These are phyloP conservation scores for Serpula lacrymans DNA, from an alignment of 768 basidiomycete species.

Conservation along the genomic window DNA sequence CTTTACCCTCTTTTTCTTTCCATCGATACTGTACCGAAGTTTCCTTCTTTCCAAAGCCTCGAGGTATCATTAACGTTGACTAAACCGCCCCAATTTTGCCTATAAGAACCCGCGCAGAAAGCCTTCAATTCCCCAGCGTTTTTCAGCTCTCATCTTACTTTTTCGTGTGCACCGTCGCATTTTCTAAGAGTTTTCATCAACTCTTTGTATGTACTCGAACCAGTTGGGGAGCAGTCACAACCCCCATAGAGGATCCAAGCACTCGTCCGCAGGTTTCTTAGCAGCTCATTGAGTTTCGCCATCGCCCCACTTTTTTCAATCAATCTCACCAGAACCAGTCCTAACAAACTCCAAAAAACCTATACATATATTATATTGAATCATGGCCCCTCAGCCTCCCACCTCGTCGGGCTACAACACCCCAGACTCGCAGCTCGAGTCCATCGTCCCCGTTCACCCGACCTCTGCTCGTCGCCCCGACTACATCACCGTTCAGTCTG, in stretches of 20 bases:
- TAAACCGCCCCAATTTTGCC: slow-evolving; percentile 18
- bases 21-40: slow-evolving; percentile 6
- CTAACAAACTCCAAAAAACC: slow-evolving; percentile 14
- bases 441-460: slow-evolving; percentile 71
- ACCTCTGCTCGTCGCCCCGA: slow-evolving; percentile 78
- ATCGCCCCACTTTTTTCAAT: slow-evolving; percentile 21
- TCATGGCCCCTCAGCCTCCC: slow-evolving; percentile 49
- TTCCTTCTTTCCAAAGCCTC: no score
- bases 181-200: slow-evolving; percentile 32
- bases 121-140: not conserved
- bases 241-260: slow-evolving; percentile 81
- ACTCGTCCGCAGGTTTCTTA: slow-evolving; percentile 70
- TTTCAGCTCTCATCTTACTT: not conserved
- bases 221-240: slow-evolving; percentile 88
- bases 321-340: slow-evolving; percentile 24
- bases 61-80: slow-evolving; percentile 1
- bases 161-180: slow-evolving; percentile 9
- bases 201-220: slow-evolving; percentile 92
- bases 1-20: slow-evolving; percentile 17
- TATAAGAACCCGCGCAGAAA: slow-evolving; percentile 21
- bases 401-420: slow-evolving; percentile 68
- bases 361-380: slow-evolving; percentile 19
- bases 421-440: slow-evolving; percentile 70
- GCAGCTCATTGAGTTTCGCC: slow-evolving; percentile 38
- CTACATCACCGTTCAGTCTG: slow-evolving; percentile 76